Base-by-base conservation (phyloP, 441 rosid species). In the Manihot esculenta region DNA sequence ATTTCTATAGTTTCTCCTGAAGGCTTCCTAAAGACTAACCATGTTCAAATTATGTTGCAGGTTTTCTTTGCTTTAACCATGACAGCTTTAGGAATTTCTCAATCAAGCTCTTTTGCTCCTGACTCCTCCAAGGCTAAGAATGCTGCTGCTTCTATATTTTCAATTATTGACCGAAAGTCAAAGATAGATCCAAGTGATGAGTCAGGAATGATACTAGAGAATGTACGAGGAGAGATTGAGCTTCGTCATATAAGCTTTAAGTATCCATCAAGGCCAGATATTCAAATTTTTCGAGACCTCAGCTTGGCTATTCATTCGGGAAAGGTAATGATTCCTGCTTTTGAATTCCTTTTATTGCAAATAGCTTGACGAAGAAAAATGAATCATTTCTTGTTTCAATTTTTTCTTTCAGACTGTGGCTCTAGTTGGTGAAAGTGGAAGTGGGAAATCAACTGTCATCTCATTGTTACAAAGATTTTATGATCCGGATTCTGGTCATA, bases 361-460 rank as follows among this genome's bases (percentile, higher is more conserved):
- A 27, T 0, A 62, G 14, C 14, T 13, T 47, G 8, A 48, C 41
- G 49, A 42, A 41, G 47, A 64, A 24, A 42, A 10, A 14, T 30
- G 3, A 7, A 15, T 9, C 7, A 21, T 0, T 89, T 30, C 27
- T 18, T 20, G 20, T 24, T 11, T 23, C 30, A 7, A 9, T 18
- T 41, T 13, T 20, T 65, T 56, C 42, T 72, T 62, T 70, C 84
- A 91, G 98, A 87, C 89, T 17, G 86, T 89, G 69, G 97, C 97
- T 72, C 68, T 90, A 67, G 97, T 93, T 23, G 98, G 95, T 68
- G 98, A 93, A 68, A 93, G 97, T 49, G 95, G 97, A 47, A 74
- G 92, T 10, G 91, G 94, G 10, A 91, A 89, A 73, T 93, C 95
- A 9, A 93, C 91, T 0, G 86, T 89, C 18, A 85, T 84, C 27